Conservation (phyloP, 805 yeast genomes). For the Wickerhamomyces hampshirensis region DNA sequence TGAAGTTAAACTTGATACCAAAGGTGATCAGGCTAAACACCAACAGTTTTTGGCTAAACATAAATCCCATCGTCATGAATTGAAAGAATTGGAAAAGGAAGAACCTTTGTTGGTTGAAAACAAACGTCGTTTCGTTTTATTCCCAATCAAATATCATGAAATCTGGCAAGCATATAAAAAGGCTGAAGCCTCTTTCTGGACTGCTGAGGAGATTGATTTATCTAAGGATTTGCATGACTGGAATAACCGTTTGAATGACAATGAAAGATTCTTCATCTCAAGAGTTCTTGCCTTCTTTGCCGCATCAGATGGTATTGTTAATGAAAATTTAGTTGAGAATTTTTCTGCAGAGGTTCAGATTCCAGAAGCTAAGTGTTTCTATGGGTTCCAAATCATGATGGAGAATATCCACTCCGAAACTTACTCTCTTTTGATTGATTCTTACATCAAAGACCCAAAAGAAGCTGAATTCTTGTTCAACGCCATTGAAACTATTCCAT, state of each 20-base stretch:
- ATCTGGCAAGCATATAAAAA: slow-evolving; percentile 98
- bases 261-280: slow-evolving; percentile 89
- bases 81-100: slow-evolving; percentile 73
- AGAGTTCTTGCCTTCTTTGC: slow-evolving; percentile 96
- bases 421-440: slow-evolving; percentile 88
- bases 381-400: slow-evolving; percentile 99
- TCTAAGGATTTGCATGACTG: slow-evolving; percentile 90
- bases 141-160: slow-evolving; percentile 96
- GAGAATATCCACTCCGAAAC: slow-evolving; percentile 98
- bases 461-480: slow-evolving; percentile 88
- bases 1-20: slow-evolving; percentile 21
- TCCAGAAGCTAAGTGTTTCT: slow-evolving; percentile 97
- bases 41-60: slow-evolving; percentile 53
- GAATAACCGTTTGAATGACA: slow-evolving; percentile 83
- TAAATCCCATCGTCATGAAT: slow-evolving; percentile 63
- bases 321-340: slow-evolving; percentile 95
- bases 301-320: slow-evolving; percentile 97
- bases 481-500: slow-evolving; percentile 94
- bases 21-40: slow-evolving; percentile 37
- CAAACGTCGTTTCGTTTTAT: slow-evolving; percentile 82
- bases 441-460: slow-evolving; percentile 93
- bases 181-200: slow-evolving; percentile 99
- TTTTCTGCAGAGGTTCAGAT: slow-evolving; percentile 95
- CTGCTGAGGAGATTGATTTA: slow-evolving; percentile 97
- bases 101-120: slow-evolving; percentile 89